phyloP scores from a whole-genome alignment of 2,329 filamentous ascomycete genomes.

The Neofusicoccum sp. region DNA sequence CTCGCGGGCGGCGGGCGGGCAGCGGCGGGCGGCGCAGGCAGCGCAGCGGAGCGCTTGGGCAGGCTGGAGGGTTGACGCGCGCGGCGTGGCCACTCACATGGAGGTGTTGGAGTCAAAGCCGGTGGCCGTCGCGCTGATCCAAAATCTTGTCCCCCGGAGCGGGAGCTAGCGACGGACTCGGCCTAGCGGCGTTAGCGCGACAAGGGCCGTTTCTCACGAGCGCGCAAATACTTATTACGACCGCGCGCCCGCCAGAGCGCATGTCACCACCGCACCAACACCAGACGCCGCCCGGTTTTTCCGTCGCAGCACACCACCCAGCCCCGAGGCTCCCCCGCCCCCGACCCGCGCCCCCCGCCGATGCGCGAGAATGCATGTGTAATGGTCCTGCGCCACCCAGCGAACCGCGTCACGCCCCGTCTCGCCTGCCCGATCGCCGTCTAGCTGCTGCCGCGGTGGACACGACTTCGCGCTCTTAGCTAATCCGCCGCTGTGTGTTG shows the following conservation, averaged over 20 bases:
- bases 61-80: not conserved
- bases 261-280: slow-evolving; percentile 18
- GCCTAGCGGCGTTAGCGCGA: not conserved
- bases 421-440: not conserved
- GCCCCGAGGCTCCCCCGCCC: slow-evolving; percentile 12
- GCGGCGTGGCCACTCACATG: slow-evolving; percentile 9
- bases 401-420: not conserved
- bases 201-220: slow-evolving; percentile 14
- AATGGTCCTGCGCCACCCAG: slow-evolving; percentile 7
- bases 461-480: slow-evolving; percentile 15
- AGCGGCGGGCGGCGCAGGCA: not conserved
- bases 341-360: slow-evolving; percentile 13
- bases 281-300: slow-evolving; percentile 14
- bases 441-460: slow-evolving; percentile 7
- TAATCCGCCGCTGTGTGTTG: slow-evolving; percentile 2
- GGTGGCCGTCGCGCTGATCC: slow-evolving; percentile 9
- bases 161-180: not conserved
- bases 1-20: not conserved
- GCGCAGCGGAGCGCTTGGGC: not conserved
- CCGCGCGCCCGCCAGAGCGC: slow-evolving; percentile 18
- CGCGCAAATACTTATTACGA: slow-evolving; percentile 15
- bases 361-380: slow-evolving; percentile 16
- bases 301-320: slow-evolving; percentile 12
- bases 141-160: not conserved
- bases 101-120: slow-evolving; percentile 15